Percentiles rank a stretch among this genome's conserved stretches.
phyloP scores from a whole-genome alignment of 345 rosid genomes.

The Hibiscus syriacus region DNA sequence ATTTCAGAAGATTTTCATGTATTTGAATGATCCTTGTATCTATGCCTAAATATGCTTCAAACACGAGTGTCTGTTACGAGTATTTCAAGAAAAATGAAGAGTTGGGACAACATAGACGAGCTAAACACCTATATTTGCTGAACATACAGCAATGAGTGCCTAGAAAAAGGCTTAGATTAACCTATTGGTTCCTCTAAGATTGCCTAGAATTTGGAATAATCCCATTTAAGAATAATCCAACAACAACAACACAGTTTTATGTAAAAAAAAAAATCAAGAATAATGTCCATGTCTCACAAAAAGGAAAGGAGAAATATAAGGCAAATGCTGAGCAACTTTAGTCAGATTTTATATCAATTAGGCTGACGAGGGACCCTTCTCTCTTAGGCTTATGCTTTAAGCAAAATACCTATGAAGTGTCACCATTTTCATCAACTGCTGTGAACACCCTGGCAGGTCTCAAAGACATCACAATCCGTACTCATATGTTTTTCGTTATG shows the following conservation, averaged over 20 bases:
- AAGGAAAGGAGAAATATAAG: background rate
- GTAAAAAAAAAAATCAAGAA: no score
- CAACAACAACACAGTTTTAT: constrained; percentile 18
- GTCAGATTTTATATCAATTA: constrained; percentile 11
- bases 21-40: no score
- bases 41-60: no score
- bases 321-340: constrained; percentile 1
- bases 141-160: constrained; percentile 6
- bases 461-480: constrained; percentile 19
- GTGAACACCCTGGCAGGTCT: constrained; percentile 28
- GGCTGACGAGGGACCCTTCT: constrained; percentile 19
- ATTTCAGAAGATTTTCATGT: no score
- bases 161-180: constrained; percentile 1
- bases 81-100: no score
- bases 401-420: constrained; percentile 21
- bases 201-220: background rate
- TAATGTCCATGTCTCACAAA: constrained; percentile 14
- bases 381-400: constrained; percentile 28
- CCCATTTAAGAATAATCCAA: background rate
- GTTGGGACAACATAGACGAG: no score
- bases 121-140: background rate
- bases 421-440: constrained; percentile 8
- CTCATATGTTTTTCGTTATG: background rate
- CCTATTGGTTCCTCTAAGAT: constrained; percentile 1
- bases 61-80: no score